phyloP scores from a whole-genome alignment of 2,329 filamentous ascomycete species.

The Emergomyces pasteurianus region DNA sequence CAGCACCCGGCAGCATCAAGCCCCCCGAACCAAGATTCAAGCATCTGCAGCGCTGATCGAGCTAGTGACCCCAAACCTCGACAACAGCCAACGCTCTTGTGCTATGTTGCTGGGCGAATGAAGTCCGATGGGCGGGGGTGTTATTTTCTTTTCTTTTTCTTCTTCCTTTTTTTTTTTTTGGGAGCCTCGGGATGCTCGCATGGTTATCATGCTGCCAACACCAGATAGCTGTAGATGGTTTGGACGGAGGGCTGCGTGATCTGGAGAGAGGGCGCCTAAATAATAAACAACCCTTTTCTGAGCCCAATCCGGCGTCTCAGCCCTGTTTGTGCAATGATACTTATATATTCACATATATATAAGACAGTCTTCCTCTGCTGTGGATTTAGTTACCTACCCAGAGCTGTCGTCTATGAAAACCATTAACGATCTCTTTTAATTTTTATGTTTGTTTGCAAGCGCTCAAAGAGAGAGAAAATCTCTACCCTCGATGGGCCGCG shows the following conservation, averaged over 20 bases:
- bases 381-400: neutral
- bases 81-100: neutral
- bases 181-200: neutral
- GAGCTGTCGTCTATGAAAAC: neutral
- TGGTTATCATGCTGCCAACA: neutral
- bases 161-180: neutral
- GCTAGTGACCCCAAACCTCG: neutral
- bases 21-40: neutral
- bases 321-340: neutral
- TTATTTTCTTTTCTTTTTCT: neutral
- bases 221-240: neutral
- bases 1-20: neutral
- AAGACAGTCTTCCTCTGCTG: neutral
- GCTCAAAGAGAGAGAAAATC: neutral
- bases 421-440: neutral
- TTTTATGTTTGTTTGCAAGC: too few relatives aligned
- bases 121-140: neutral
- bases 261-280: neutral
- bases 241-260: neutral
- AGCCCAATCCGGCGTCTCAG: neutral
- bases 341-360: neutral
- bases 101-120: neutral
- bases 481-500: neutral
- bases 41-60: neutral
- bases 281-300: neutral